Conservation (phyloP, 805 yeast genomes). For the Wickerhamomyces alni region DNA sequence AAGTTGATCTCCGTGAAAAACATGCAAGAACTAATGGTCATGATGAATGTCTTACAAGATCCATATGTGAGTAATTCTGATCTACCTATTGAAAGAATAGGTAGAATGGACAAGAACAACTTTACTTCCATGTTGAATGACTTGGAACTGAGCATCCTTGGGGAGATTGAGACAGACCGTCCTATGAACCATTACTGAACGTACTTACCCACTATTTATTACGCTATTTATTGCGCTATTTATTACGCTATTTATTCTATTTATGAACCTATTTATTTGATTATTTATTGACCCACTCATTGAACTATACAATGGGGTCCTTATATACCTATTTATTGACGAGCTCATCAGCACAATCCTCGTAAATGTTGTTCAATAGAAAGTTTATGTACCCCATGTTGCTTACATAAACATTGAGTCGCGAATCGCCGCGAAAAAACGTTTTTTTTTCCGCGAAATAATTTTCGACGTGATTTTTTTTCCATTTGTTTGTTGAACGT, state of each 20-base stretch:
- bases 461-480: too few species aligned
- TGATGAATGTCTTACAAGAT: slow-evolving; percentile 8
- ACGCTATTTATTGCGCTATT: too few species aligned
- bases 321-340: not conserved
- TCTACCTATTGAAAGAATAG: not conserved
- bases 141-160: slow-evolving; percentile 18
- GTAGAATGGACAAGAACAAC: not conserved
- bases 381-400: too few species aligned
- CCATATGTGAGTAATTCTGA: slow-evolving; percentile 3
- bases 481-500: too few species aligned
- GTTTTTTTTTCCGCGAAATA: too few species aligned
- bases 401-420: too few species aligned
- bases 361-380: too few species aligned
- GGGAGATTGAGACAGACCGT: slow-evolving; percentile 12
- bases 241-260: too few species aligned
- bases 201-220: not conserved
- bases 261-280: not conserved
- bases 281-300: slow-evolving; percentile 1
- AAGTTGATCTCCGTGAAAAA: slow-evolving; percentile 7
- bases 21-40: slow-evolving; percentile 6
- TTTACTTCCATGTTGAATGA: slow-evolving; percentile 11
- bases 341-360: too few species aligned
- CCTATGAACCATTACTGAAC: not conserved
- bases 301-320: not conserved
- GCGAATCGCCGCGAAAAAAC: too few species aligned